These are phyloP conservation scores for Arachnomyces sp. DNA, from an alignment of 2,329 filamentous ascomycete species.

Conservation along the genomic window DNA sequence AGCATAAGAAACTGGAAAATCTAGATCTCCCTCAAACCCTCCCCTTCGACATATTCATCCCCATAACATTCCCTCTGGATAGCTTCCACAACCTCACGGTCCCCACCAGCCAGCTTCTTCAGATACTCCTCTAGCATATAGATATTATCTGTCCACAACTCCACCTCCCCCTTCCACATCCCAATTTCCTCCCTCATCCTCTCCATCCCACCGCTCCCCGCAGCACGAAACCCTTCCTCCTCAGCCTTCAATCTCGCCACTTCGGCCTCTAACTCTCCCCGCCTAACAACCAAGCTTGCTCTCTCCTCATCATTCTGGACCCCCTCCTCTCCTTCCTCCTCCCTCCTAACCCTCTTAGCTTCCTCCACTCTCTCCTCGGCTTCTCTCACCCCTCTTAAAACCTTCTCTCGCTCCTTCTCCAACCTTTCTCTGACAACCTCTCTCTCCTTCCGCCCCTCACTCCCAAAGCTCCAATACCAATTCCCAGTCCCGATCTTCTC, in stretches of 20 bases:
- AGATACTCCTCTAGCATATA: slow-evolving; percentile 36
- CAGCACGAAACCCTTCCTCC: slow-evolving; percentile 24
- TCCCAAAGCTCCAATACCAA: slow-evolving; percentile 63
- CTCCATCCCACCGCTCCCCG: slow-evolving; percentile 23
- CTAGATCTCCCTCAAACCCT: slow-evolving; percentile 38
- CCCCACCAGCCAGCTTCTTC: slow-evolving; percentile 29
- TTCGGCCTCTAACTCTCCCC: slow-evolving; percentile 21
- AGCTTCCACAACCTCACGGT: slow-evolving; percentile 36
- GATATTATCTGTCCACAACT: slow-evolving; percentile 38
- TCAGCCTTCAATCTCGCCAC: slow-evolving; percentile 26
- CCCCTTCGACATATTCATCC: slow-evolving; percentile 48
- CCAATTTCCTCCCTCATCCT: slow-evolving; percentile 26
- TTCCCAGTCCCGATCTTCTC: slow-evolving; percentile 65
- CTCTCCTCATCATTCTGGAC: slow-evolving; percentile 13
- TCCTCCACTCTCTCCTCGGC: slow-evolving; percentile 25
- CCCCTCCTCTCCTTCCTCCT: slow-evolving; percentile 11
- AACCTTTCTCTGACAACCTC: slow-evolving; percentile 23
- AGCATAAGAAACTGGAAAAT: too few relatives aligned
- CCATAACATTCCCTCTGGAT: slow-evolving; percentile 43
- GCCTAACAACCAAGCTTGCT: slow-evolving; percentile 14
- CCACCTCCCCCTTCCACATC: slow-evolving; percentile 23
- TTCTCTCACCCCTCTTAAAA: slow-evolving; percentile 22
- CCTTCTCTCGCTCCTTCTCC: slow-evolving; percentile 28
- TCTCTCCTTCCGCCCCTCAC: slow-evolving; percentile 41
- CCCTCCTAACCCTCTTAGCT: slow-evolving; percentile 17